Evolutionary conservation across 1,284 basidiomycete species (phyloP).

Genomic region (Malassezia sympodialis): DNA sequence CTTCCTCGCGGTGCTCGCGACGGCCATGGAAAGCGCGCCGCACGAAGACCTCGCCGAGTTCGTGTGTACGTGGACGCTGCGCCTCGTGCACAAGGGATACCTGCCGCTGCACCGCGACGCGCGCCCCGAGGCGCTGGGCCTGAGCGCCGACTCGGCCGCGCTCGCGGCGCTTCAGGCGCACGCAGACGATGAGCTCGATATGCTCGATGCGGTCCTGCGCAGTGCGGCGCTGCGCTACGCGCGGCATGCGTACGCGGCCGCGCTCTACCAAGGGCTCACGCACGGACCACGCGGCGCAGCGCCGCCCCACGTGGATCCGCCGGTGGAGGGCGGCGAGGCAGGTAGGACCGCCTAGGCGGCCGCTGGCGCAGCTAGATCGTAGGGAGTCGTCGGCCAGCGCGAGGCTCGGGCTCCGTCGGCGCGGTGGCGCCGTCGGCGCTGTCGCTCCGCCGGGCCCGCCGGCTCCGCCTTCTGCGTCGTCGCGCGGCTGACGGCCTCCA

Average conservation of each 20-base stretch:
- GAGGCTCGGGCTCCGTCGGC: too few relatives aligned
- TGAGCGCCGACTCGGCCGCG: not conserved
- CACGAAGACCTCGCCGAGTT: not conserved
- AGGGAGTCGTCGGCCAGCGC: too few relatives aligned
- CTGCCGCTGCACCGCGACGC: not conserved
- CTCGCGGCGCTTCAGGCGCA: not conserved
- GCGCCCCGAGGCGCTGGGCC: not conserved
- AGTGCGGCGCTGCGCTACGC: conserved; percentile 5
- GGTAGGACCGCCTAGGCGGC: too few relatives aligned
- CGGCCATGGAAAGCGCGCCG: not conserved
- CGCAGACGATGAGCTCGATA: conserved; percentile 3
- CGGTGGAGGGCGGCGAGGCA: too few relatives aligned
- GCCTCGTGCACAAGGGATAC: not conserved
- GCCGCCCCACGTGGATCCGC: too few relatives aligned
- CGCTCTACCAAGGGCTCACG: conserved; percentile 1
- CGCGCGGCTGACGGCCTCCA: too few relatives aligned
- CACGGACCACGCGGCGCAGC: not conserved
- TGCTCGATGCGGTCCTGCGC: conserved; percentile 6
- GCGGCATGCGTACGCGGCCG: conserved; percentile 6
- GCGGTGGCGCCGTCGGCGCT: too few relatives aligned
- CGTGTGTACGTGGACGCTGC: not conserved
- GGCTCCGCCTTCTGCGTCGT: too few relatives aligned
- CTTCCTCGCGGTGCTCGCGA: conserved; percentile 3
- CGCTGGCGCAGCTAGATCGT: too few relatives aligned
- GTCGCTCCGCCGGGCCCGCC: too few relatives aligned